Base-by-base conservation (phyloP, 305 asterid genomes). In the Euphrasia arctica region DNA sequence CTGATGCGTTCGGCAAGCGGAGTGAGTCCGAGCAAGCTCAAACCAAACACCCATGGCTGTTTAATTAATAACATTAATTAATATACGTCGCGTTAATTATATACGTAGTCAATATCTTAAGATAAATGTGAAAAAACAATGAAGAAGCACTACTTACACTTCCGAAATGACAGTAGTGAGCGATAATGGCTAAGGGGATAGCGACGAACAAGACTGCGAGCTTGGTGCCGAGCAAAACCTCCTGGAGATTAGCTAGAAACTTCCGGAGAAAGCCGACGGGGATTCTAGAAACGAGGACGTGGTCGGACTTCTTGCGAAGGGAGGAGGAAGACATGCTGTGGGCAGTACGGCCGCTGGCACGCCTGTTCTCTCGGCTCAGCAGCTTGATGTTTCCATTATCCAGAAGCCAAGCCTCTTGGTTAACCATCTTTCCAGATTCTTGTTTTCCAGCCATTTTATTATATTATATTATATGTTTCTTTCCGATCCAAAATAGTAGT, bases 1-100 rank as follows among this genome's bases (percentile, higher is more conserved):
- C 97, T 92, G 73, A 92, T 71, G 22, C 98, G 77, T 75, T 92
- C 98, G 0, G 98, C 98, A 4, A 92, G 84, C 9, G 98, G 98
- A 9, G 89, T 83, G 54, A 92, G 97, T 55, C 96, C 98, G 27
- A 92, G 34, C 69, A 92, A 75, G 58, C 97, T 89, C 91, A 92
- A 69, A 3, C 72, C 96, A 62, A 92, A 92, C 12, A 89, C 84
- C 91, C 93, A 92, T 58, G 95, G 80, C 98, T 92, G 90, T 66
- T 48, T 11, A 12, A 8, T 41, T 10, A 18, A 18, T 18, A 18
- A 18, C 22, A 18, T 18, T 18, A 18, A 18, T 18, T 18, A 18
- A 18, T 18, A 18, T 18, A 18, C 22, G 22, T 18, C 22, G 22
- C 22, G 22, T 18, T 18, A 18, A 18, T 18, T 18, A 18, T 18